Percentiles rank a stretch among this genome's conserved stretches.
phyloP scores from a whole-genome alignment of 345 rosid species.

The Eutrema yunnanense region DNA sequence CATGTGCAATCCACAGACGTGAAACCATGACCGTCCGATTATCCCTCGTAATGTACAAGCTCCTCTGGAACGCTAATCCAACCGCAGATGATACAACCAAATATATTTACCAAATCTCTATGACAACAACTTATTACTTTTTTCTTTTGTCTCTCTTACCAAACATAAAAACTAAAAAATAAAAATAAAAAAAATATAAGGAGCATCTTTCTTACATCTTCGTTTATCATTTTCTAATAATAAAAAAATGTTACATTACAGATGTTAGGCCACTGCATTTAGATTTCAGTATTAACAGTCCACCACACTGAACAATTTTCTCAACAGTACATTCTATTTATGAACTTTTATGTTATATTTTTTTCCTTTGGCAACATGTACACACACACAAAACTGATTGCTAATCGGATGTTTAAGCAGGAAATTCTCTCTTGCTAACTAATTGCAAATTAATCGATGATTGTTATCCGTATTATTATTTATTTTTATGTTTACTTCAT shows the following conservation, averaged over 20 bases:
- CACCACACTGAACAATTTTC: slow-evolving; percentile 1
- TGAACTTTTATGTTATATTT: too few species aligned
- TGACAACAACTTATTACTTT: slow-evolving; percentile 25
- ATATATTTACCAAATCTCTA: slow-evolving; percentile 27
- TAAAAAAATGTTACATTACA: neutral
- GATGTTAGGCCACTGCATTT: slow-evolving; percentile 10
- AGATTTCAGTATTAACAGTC: slow-evolving; percentile 5
- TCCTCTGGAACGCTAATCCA: slow-evolving; percentile 11
- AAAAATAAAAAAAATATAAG: neutral
- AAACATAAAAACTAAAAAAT: neutral
- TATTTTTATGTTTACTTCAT: neutral
- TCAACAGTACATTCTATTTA: slow-evolving; percentile 5
- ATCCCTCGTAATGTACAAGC: slow-evolving; percentile 17
- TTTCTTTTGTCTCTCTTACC: slow-evolving; percentile 12
- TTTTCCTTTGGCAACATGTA: neutral
- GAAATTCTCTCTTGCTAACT: neutral
- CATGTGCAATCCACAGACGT: slow-evolving; percentile 20
- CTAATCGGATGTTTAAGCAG: neutral
- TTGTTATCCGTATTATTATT: neutral
- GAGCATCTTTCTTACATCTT: neutral
- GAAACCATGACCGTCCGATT: slow-evolving; percentile 12
- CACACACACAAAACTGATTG: neutral
- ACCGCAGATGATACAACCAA: slow-evolving; percentile 7
- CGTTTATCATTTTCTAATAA: neutral
- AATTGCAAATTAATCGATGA: neutral